Evolutionary conservation across 345 rosid species (phyloP), one percentile per base, ranked within the genome.

Genomic region (Turnera subulata): DNA sequence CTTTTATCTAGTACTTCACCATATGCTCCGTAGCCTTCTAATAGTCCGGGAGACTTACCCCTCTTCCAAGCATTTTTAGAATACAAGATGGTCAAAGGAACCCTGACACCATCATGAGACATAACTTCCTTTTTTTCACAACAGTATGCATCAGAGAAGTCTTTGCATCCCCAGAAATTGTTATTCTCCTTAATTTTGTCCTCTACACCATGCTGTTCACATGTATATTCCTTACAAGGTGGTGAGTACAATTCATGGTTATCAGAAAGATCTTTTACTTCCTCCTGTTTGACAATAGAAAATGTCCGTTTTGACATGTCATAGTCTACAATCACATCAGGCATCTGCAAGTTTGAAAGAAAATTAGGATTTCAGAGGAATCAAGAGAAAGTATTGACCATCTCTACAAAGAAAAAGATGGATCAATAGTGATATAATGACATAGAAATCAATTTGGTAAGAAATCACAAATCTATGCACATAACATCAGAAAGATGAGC

Each of bases 1-100:
- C 81, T 80, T 71, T 78, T 84, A 55, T 88, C 95, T 32, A 91
- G 61, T 62, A 76, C 78, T 75, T 91, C 98, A 37, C 98, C 92
- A 68, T 91, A 88, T 6, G 98, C 86, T 69, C 98, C 98, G 69
- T 91, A 88, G 13, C 84, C 92, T 51, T 79, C 81, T 66, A 91
- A 61, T 15, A 88, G 75, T 53, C 91, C 96, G 13, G 95, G 91
- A 43, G 86, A 80, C 38, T 63, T 74, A 21, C 61, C 72, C 66
- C 68, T 79, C 66, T 68, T 62, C 91, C 92, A 88, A 33, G 78
- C 76, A 66, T 77, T 75, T 45, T 26, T 78, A 32, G 95, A 88
- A 71, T 81, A 88, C 73, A 91, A 55, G 62, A 88, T 77, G 9
- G 98, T 91, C 60, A 91, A 69, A 42, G 96, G 91, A 64, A 91